Evolutionary conservation across 129 eudicot genomes (phyloP), one percentile per base, ranked within the genome.

Genomic region (Dittrichia graveolens): DNA sequence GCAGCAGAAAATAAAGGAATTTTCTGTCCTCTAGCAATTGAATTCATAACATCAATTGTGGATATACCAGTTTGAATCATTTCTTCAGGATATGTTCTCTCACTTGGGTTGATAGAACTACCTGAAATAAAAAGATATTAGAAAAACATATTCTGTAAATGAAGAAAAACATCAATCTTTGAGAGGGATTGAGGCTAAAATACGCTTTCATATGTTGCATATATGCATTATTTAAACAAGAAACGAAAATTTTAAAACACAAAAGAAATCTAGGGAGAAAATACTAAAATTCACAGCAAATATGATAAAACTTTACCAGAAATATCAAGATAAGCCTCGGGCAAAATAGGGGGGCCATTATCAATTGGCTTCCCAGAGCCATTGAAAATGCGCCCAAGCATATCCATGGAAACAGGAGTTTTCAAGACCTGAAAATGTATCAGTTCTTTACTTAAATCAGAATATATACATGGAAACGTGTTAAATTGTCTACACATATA

Each of bases 41-140:
- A 94, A 69, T 94, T 94, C 99, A 94, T 94, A 71, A 94, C 99
- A 82, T 94, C 99, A 75, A 94, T 90, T 7, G 99, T 94, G 19
- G 99, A 90, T 61, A 94, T 94, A 59, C 99, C 99, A 43, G 99
- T 94, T 77, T 94, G 99, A 42, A 94, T 94, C 99, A 94, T 94
- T 80, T 94, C 99, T 82, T 94, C 99, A 5, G 99, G 99, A 69
- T 94, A 94, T 35, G 97, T 91, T 84, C 97, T 88, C 91, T 91
- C 97, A 78, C 97, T 91, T 62, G 97, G 97, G 79, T 94, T 94
- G 78, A 94, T 94, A 15, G 99, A 94, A 88, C 99, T 94, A 65
- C 97, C 97, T 92, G 79, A 66, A 82, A 42, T 49, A 18, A 40
- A 5, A 53, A 58, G 10, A 74, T 5, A 82, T 79, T 67, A 54